A percentile compares a stretch with the other conserved stretches of the same genome.
Evolutionary conservation across 2,329 filamentous ascomycete genomes (phyloP).

Genomic region (Penicillium sp.): DNA sequence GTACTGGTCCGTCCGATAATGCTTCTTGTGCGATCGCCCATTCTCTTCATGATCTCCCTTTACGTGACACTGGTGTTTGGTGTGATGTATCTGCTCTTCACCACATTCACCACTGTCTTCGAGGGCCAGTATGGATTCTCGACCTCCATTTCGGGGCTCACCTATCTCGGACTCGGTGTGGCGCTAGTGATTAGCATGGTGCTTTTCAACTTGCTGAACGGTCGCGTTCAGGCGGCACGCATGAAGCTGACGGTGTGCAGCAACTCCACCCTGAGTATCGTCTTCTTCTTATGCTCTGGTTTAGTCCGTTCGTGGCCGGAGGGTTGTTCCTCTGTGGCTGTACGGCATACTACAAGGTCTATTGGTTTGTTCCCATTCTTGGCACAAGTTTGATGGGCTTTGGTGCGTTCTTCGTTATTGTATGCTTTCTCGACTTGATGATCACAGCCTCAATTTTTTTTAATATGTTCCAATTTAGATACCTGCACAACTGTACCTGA

Average conservation of each 20-base stretch:
- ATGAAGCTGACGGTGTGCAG: conserved; percentile 25
- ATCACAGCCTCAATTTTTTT: no score
- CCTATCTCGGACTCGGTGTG: no score
- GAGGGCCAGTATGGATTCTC: no score
- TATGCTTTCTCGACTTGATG: no score
- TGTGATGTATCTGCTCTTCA: no score
- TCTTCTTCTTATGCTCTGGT: conserved; percentile 21
- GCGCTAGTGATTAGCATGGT: not conserved
- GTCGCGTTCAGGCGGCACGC: conserved; percentile 12
- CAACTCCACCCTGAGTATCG: conserved; percentile 19
- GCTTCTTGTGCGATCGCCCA: no score
- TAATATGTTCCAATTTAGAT: conserved; percentile 31
- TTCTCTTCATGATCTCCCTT: no score
- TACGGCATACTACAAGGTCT: conserved; percentile 19
- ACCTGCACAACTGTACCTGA: conserved; percentile 47
- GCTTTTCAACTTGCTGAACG: conserved; percentile 13
- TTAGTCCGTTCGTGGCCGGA: conserved; percentile 6
- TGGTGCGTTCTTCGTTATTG: conserved; percentile 23
- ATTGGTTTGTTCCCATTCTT: conserved; percentile 27
- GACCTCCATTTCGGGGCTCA: no score
- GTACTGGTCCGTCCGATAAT: no score
- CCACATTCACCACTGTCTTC: no score
- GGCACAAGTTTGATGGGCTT: conserved; percentile 26
- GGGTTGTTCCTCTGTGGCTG: conserved; percentile 15
- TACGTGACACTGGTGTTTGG: no score